These are phyloP conservation scores for Rhodotorula sp. DNA, from an alignment of 1,284 basidiomycete genomes.

Conservation along the genomic window DNA sequence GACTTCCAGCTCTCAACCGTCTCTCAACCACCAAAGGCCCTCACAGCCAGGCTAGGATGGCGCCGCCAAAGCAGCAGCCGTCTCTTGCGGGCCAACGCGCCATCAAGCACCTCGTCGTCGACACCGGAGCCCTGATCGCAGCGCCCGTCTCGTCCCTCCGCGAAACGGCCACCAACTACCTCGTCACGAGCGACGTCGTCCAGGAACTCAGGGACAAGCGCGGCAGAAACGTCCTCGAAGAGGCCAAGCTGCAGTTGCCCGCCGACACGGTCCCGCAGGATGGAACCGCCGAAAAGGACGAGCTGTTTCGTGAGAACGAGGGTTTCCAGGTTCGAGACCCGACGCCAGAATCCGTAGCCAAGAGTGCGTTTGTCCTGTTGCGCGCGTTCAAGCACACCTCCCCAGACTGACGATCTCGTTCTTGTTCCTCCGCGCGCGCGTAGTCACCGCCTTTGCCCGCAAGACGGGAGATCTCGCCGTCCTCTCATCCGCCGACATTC, in stretches of 20 bases:
- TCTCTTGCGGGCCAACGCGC: neutral
- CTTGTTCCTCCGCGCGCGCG: neutral
- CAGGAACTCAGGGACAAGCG: slow-evolving; percentile 82
- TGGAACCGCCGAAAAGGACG: slow-evolving; percentile 4
- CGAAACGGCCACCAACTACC: slow-evolving; percentile 74
- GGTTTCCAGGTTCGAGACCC: slow-evolving; percentile 63
- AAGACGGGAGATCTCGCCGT: slow-evolving; percentile 96
- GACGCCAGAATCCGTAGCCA: slow-evolving; percentile 66
- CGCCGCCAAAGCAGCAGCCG: neutral
- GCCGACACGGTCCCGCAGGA: slow-evolving; percentile 7
- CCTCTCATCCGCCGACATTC: slow-evolving; percentile 85
- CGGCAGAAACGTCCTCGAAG: slow-evolving; percentile 77
- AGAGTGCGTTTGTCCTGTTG: slow-evolving; percentile 60
- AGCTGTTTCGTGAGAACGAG: slow-evolving; percentile 16
- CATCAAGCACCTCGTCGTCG: slow-evolving; percentile 77
- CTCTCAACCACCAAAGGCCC: neutral
- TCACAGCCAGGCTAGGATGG: neutral
- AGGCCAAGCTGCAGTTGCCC: slow-evolving; percentile 58
- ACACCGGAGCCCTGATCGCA: slow-evolving; percentile 79
- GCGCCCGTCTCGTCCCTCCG: slow-evolving; percentile 68
- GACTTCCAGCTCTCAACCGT: no score
- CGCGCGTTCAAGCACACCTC: neutral
- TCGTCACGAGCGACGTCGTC: slow-evolving; percentile 84
- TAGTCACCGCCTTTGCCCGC: slow-evolving; percentile 84
- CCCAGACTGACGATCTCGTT: neutral